Base-by-base conservation (phyloP, 75 land plant genomes). In the Pinus taeda region DNA sequence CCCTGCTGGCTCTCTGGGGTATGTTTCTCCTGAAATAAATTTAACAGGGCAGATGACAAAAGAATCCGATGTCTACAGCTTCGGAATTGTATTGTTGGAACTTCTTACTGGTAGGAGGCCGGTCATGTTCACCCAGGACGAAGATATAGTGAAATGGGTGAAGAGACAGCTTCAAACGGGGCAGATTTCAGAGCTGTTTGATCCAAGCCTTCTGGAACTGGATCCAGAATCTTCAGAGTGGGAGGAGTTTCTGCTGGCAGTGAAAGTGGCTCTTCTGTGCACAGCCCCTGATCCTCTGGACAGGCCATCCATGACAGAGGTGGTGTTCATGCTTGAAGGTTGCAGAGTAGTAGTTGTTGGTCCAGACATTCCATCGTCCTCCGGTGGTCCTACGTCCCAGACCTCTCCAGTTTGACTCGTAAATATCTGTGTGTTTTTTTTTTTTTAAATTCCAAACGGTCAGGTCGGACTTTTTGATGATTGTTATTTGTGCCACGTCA, bases 101-200 rank as follows among this genome's bases (percentile, higher is more conserved):
- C 83, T 95, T 56, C 79, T 97, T 12, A 97, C 99, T 8, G 99
- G 99, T 9, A 78, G 86, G 57, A 78, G 91, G 74, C 98, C 99
- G 3, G 87, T 88, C 75, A 91, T 88, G 95, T 94, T 94, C 77
- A 81, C 73, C 5, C 80, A 89, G 74, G 98, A 93, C 12, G 98
- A 94, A 78, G 98, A 95, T 72, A 97, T 97, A 29, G 99, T 97
- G 61, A 95, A 97, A 78, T 97, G 99, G 99, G 99, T 97, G 71
- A 97, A 97, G 87, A 60, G 95, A 76, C 94, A 88, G 78, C 84
- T 97, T 55, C 99, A 97, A 79, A 84, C 75, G 9, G 99, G 99
- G 33, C 93, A 86, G 74, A 79, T 97, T 12, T 71, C 89, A 3
- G 98, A 97, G 87, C 79, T 97, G 15, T 83, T 97, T 22, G 98